phyloP scores from a whole-genome alignment of 208 protist genomes.

The Leishmania major region DNA sequence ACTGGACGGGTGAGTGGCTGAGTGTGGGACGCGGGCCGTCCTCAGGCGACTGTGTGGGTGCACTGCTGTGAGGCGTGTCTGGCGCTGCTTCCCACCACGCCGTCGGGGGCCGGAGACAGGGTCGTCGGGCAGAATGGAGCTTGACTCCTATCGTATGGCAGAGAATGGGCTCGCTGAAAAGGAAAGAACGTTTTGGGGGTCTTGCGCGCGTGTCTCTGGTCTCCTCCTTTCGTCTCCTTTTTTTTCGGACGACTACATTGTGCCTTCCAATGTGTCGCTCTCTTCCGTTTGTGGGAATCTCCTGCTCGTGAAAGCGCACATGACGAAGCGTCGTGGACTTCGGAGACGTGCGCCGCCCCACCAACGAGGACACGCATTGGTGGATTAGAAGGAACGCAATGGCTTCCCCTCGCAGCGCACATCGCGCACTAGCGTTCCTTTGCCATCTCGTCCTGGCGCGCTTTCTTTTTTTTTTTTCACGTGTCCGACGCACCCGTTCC shows the following conservation, averaged over 20 bases:
- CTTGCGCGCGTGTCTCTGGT: too few species aligned
- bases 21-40: too few species aligned
- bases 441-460: neutral
- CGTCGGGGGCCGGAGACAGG: neutral
- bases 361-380: neutral
- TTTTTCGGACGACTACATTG: too few species aligned
- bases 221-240: too few species aligned
- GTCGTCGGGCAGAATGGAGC: neutral
- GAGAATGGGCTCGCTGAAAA: neutral
- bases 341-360: neutral
- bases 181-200: neutral
- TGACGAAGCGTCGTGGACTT: neutral
- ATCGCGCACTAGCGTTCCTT: neutral
- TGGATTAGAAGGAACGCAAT: neutral
- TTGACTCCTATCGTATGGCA: neutral
- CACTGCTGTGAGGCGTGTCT: neutral
- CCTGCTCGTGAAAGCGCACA: too few species aligned
- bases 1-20: too few species aligned
- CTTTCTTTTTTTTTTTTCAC: neutral
- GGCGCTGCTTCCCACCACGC: neutral
- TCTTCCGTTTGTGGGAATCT: too few species aligned
- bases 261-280: too few species aligned
- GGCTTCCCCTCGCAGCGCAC: neutral
- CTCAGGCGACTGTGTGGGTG: too few species aligned
- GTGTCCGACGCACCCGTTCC: neutral